Conservation (phyloP, 805 yeast genomes). For the Candida argentea region DNA sequence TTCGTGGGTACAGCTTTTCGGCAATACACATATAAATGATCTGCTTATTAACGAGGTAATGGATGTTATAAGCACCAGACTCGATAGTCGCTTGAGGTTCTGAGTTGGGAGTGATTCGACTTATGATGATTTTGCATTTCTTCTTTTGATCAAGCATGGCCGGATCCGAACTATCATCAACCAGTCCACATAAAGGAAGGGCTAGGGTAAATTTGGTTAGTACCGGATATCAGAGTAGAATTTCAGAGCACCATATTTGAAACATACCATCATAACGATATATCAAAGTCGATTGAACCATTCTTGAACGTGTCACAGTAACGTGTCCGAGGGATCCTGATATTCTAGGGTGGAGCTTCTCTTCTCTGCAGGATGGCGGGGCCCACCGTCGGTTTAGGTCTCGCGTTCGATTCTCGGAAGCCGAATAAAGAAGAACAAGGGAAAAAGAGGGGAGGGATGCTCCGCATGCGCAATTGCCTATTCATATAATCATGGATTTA, state of each 20-base stretch:
- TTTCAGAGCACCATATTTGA: neutral
- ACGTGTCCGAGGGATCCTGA: no score
- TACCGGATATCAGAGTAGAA: neutral
- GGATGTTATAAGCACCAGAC: constrained; percentile 66
- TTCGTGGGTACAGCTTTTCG: constrained; percentile 73
- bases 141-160: constrained; percentile 67
- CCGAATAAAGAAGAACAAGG: no score
- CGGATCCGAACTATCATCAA: constrained; percentile 61
- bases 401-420: no score
- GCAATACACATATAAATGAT: constrained; percentile 73
- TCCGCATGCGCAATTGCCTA: no score
- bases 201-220: constrained; percentile 32
- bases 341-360: no score
- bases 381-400: no score
- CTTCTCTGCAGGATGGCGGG: no score
- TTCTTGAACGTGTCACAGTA: no score
- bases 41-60: constrained; percentile 52
- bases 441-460: no score
- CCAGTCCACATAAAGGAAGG: constrained; percentile 84
- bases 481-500: no score
- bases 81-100: constrained; percentile 82
- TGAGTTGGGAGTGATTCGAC: constrained; percentile 67
- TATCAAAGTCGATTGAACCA: constrained; percentile 61
- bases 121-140: constrained; percentile 67
- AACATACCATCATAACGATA: constrained; percentile 53